Conservation (phyloP, 805 yeast genomes). For the Metschnikowia koreensis region DNA sequence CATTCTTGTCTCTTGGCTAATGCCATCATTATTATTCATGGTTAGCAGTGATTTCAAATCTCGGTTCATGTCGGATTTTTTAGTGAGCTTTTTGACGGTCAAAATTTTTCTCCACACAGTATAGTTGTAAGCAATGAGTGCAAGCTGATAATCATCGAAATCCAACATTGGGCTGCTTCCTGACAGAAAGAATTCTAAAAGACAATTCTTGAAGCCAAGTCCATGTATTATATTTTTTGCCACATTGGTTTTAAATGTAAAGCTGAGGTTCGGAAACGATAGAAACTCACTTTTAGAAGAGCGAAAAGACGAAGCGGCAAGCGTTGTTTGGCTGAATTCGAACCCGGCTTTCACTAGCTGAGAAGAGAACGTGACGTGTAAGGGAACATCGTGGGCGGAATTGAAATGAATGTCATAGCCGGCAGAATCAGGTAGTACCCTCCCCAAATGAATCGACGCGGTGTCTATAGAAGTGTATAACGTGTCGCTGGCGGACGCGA, state of each 20-base stretch:
- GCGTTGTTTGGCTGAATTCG: background rate
- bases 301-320: background rate
- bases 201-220: constrained; percentile 36
- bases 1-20: constrained; percentile 5
- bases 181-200: constrained; percentile 37
- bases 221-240: constrained; percentile 33
- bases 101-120: constrained; percentile 29
- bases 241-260: constrained; percentile 36
- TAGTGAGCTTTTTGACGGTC: constrained; percentile 19
- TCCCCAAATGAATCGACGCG: constrained; percentile 9
- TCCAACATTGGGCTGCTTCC: constrained; percentile 41
- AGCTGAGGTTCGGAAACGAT: constrained; percentile 34
- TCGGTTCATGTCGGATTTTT: background rate
- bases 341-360: constrained; percentile 32
- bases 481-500: constrained; percentile 2
- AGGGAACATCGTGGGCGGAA: constrained; percentile 29
- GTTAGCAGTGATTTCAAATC: background rate
- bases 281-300: constrained; percentile 24
- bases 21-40: constrained; percentile 14
- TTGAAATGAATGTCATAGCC: constrained; percentile 41
- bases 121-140: constrained; percentile 34
- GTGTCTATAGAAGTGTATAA: constrained; percentile 12
- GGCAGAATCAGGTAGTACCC: constrained; percentile 21
- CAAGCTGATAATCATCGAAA: constrained; percentile 31
- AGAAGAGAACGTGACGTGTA: constrained; percentile 32